These are phyloP conservation scores for Rhynchospora breviuscula DNA, from an alignment of 176 grass and related monocot genomes.

Conservation along the genomic window DNA sequence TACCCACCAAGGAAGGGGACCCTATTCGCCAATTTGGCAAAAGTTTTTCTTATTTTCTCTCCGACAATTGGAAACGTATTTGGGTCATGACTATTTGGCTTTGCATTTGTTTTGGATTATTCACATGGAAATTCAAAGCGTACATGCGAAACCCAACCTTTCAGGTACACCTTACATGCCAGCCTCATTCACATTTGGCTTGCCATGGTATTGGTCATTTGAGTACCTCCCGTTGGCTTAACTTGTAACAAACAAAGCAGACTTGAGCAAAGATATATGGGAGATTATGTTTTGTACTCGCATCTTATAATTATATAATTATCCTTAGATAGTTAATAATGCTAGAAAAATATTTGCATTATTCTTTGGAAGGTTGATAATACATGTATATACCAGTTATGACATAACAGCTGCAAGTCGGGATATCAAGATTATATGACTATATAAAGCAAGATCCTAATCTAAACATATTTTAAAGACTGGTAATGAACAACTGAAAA, in stretches of 20 bases:
- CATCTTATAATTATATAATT: not conserved
- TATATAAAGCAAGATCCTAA: not conserved
- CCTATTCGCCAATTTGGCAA: constrained; percentile 30
- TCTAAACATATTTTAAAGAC: too few relatives aligned
- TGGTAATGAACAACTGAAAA: not conserved
- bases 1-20: constrained; percentile 30
- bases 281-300: not conserved
- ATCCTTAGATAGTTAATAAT: not conserved
- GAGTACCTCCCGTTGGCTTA: not conserved
- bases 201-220: not conserved
- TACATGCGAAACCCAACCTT: constrained; percentile 47
- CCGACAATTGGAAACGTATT: constrained; percentile 92
- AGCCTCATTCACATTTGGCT: not conserved
- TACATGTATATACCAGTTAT: not conserved
- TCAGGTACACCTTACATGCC: not conserved
- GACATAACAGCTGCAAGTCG: not conserved
- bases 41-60: constrained; percentile 46
- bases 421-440: not conserved
- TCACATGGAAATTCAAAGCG: constrained; percentile 49
- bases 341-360: not conserved
- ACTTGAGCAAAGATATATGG: not conserved
- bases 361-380: not conserved
- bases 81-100: constrained; percentile 79
- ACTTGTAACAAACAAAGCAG: not conserved
- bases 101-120: constrained; percentile 50